Percentiles rank a stretch among this genome's conserved stretches.
These are phyloP conservation scores for Ogataea ramenticola DNA, from an alignment of 805 yeast species.

Conservation along the genomic window DNA sequence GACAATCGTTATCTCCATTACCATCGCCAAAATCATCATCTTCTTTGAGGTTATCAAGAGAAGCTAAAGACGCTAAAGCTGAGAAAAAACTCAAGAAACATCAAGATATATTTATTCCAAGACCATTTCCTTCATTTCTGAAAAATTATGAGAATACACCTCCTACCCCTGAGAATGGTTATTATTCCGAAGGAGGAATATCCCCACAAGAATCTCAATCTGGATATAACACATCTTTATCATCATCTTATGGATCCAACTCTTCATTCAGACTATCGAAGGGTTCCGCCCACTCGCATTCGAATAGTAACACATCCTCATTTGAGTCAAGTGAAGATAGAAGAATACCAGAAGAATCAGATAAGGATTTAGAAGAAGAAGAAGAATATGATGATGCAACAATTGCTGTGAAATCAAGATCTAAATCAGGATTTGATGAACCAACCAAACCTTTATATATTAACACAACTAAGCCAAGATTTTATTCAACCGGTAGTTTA, in stretches of 20 bases:
- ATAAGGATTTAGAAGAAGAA: neutral
- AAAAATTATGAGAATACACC: neutral
- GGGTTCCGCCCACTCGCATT: neutral
- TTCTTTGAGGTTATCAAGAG: neutral
- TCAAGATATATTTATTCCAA: conserved; percentile 1
- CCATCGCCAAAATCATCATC: neutral
- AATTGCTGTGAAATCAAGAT: no score
- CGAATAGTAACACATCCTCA: neutral
- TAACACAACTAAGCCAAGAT: neutral
- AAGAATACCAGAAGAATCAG: neutral
- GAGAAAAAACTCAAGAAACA: neutral
- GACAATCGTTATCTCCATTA: neutral
- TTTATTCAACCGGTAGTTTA: neutral
- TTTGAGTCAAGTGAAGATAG: neutral
- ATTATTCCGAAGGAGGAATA: neutral
- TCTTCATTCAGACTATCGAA: neutral
- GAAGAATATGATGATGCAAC: neutral
- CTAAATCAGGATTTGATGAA: neutral
- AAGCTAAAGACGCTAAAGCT: neutral
- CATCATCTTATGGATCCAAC: no score
- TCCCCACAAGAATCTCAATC: neutral
- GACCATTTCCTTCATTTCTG: conserved; percentile 1
- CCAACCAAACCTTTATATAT: neutral
- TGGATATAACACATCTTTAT: neutral
- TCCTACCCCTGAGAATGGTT: neutral